A percentile compares a stretch with the other conserved stretches of the same genome.
Evolutionary conservation across 129 eudicot species (phyloP).

Genomic region (Arctium lappa): DNA sequence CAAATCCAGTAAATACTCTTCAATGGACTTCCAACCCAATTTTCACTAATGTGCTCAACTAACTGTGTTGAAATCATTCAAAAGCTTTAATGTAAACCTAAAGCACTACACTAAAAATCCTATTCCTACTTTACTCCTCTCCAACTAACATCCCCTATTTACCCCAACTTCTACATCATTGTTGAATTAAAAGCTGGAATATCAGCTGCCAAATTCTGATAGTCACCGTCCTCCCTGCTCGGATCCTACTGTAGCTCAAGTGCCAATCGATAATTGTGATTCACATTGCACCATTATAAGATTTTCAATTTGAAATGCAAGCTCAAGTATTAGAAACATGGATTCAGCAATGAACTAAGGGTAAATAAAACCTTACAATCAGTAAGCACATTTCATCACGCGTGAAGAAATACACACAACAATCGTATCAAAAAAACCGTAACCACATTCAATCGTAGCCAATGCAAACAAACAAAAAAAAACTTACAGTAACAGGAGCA

Average conservation of each 20-base stretch:
- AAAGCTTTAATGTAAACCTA: neutral
- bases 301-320: neutral
- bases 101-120: neutral
- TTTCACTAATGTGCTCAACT: neutral
- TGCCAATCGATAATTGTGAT: neutral
- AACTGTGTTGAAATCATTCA: neutral
- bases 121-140: neutral
- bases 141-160: neutral
- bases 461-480: neutral
- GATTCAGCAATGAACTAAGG: neutral
- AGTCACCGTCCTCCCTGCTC: neutral
- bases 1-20: neutral
- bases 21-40: neutral
- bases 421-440: neutral
- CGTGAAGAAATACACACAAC: neutral
- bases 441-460: neutral
- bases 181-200: neutral
- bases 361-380: neutral
- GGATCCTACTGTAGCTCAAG: neutral
- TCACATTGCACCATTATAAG: neutral
- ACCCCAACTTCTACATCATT: neutral
- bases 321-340: neutral
- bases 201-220: neutral
- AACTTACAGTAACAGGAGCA: conserved; percentile 75
- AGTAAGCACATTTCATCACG: neutral